Conservation (phyloP, 371 early-diverging fungal genomes). For the Mucor plumbeus region DNA sequence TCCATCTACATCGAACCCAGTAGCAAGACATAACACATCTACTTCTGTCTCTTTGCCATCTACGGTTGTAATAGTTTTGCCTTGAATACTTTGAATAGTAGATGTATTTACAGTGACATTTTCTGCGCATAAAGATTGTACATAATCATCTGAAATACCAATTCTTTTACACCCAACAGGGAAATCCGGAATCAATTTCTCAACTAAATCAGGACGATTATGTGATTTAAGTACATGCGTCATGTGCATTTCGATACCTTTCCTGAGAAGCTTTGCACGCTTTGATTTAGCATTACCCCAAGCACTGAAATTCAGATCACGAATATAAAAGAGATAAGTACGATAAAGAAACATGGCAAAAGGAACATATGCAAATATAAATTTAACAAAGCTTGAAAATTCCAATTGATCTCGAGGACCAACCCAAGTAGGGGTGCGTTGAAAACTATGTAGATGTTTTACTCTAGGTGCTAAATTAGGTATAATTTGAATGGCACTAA, state of each 20-base stretch:
- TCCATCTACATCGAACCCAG: constrained; percentile 61
- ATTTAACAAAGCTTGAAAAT: constrained; percentile 33
- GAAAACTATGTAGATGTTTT: constrained; percentile 48
- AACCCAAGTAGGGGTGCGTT: constrained; percentile 56
- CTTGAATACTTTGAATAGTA: constrained; percentile 47
- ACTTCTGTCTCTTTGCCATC: constrained; percentile 50
- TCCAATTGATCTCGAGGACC: constrained; percentile 33
- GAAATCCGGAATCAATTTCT: constrained; percentile 53
- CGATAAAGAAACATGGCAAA: constrained; percentile 38
- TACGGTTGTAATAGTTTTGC: constrained; percentile 41
- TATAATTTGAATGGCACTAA: constrained; percentile 55
- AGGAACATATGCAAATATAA: constrained; percentile 47
- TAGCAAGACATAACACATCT: constrained; percentile 64
- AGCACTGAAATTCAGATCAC: background rate
- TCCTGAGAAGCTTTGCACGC: background rate
- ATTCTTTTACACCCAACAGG: constrained; percentile 65
- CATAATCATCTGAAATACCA: constrained; percentile 54
- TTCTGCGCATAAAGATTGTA: constrained; percentile 47
- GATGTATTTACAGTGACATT: constrained; percentile 52
- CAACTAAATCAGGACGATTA: constrained; percentile 33
- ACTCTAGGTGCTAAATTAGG: constrained; percentile 47
- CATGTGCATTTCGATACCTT: constrained; percentile 20
- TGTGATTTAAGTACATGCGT: constrained; percentile 14
- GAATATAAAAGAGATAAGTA: constrained; percentile 5
- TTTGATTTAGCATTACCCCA: constrained; percentile 11